Evolutionary conservation across 2,329 filamentous ascomycete genomes (phyloP), one percentile per base, ranked within the genome.

Genomic region (Trichoderma atroviride): DNA sequence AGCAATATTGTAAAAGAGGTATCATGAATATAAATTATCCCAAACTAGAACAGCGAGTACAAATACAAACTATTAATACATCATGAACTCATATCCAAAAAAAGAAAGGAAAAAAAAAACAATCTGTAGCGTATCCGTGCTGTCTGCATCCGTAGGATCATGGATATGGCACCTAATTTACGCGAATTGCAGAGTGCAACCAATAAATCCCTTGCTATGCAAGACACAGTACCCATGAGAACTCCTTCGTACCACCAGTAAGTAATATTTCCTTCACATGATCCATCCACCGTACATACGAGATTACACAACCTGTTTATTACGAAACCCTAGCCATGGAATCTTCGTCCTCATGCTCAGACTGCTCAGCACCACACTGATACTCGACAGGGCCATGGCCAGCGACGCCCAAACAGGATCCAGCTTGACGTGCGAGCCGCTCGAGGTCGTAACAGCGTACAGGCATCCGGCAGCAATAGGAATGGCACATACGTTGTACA

Each of bases 321-420:
- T 69, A n/a, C 66, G 69, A 40, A 84, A 87, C 2, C 84, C 84
- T 11, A 86, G 43, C 27, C 79, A 74, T 10, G 82, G 81, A 13
- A 85, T 69, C 60, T 77, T 72, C 67, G 78, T 85, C 77, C 90
- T 87, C 81, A 97, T 79, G 61, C 89, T 84, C 75, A 97, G 80
- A 81, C 92, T 95, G 78, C 93, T 97, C 76, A 88, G 81, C 62
- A 97, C 91, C 57, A 98, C 94, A 76, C 92, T 96, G 73, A 97
- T 90, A 79, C 92, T 95, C 79, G 94, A 97, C 78, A 94, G 80
- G 31, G 95, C 95, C 95, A 97, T 98, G 0, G 94, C 94, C 77
- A 97, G 80, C 73, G 90, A 91, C 5, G 94, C 95, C 94, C 94
- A 97, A 1, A 92, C 92, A 0, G 92, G 92, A 77, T 92, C 90